Evolutionary conservation across 345 rosid genomes (phyloP).

Genomic region (Eucalyptus urophylla): DNA sequence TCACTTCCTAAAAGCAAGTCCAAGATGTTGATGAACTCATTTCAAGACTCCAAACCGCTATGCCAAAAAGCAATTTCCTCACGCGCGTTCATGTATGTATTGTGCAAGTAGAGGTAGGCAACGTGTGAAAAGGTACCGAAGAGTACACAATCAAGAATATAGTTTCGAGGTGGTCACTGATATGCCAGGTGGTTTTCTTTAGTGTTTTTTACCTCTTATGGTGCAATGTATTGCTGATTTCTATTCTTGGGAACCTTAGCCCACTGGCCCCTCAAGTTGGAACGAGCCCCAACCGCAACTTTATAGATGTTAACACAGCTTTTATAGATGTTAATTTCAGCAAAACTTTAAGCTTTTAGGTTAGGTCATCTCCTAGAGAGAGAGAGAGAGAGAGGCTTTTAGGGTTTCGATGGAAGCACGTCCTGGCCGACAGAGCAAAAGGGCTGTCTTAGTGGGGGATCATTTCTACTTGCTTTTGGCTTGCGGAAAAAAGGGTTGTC

Average conservation of each 20-base stretch:
- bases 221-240: background rate
- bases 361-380: background rate
- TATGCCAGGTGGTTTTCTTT: background rate
- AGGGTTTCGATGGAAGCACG: slow-evolving; percentile 4
- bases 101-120: background rate
- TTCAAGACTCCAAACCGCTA: background rate
- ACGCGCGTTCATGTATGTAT: background rate
- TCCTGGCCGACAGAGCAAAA: slow-evolving; percentile 24
- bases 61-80: background rate
- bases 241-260: slow-evolving; percentile 10
- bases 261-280: background rate
- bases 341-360: background rate
- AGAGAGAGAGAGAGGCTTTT: background rate
- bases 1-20: background rate
- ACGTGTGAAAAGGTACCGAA: background rate
- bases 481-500: background rate
- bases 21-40: background rate
- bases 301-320: background rate
- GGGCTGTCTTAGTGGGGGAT: slow-evolving; percentile 29
- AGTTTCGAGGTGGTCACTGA: background rate
- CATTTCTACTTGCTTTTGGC: slow-evolving; percentile 10
- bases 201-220: background rate
- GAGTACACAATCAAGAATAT: background rate
- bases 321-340: background rate
- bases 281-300: background rate